A percentile compares a stretch with the other conserved stretches of the same genome.
Evolutionary conservation across 176 grass and related monocot genomes (phyloP).

Genomic region (Panicum miliaceum): DNA sequence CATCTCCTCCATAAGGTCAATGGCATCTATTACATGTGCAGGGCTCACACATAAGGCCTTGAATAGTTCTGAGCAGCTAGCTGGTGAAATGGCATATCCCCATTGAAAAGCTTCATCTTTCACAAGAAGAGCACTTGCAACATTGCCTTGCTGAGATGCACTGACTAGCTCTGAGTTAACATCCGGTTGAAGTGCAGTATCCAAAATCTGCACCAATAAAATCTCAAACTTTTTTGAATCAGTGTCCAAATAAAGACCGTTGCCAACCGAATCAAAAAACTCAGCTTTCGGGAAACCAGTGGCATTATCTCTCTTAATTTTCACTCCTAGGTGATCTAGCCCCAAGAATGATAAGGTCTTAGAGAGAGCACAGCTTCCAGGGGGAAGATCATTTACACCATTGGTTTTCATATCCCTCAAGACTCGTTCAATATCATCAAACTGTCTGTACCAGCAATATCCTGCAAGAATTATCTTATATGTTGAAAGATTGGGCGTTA

Average conservation of each 20-base stretch:
- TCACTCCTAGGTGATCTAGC: constrained; percentile 74
- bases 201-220: constrained; percentile 66
- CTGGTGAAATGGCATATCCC: constrained; percentile 59
- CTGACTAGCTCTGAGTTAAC: constrained; percentile 53
- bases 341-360: constrained; percentile 79
- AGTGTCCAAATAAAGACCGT: constrained; percentile 87
- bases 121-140: constrained; percentile 55
- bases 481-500: constrained; percentile 64
- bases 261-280: constrained; percentile 93
- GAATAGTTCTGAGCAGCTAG: constrained; percentile 56
- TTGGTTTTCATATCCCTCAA: constrained; percentile 58
- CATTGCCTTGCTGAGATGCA: constrained; percentile 64
- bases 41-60: constrained; percentile 51
- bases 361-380: constrained; percentile 68
- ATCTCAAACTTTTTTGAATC: constrained; percentile 72
- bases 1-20: constrained; percentile 61
- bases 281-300: constrained; percentile 73
- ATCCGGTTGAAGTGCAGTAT: constrained; percentile 58
- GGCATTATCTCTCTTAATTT: constrained; percentile 88
- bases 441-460: constrained; percentile 85
- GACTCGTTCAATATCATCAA: constrained; percentile 77
- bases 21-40: constrained; percentile 49
- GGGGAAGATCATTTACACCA: constrained; percentile 51
- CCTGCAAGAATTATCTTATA: constrained; percentile 83
- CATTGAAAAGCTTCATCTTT: constrained; percentile 76